Conservation (phyloP, 164 flowering plant genomes). For the Liriodendron chinense region DNA sequence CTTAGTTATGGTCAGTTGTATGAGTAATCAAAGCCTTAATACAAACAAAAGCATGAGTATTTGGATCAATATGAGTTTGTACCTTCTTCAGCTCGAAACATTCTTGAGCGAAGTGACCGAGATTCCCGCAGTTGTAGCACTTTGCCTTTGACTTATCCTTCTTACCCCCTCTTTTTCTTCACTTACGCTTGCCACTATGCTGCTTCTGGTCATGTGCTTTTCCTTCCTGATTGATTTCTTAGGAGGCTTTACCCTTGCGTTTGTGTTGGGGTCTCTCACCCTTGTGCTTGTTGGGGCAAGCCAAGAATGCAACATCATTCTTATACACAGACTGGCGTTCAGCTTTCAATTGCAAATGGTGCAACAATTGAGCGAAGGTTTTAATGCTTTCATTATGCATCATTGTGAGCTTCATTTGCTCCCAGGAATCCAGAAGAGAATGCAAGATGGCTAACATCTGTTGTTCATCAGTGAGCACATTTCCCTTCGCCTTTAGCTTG, state of each 20-base stretch:
- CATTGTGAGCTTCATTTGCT: background rate
- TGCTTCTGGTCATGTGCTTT: too few species aligned
- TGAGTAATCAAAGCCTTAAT: conserved; percentile 6
- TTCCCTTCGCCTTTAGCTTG: background rate
- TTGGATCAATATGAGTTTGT: background rate
- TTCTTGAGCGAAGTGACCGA: conserved; percentile 9
- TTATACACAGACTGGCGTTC: background rate
- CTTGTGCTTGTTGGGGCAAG: too few species aligned
- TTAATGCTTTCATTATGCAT: conserved; percentile 11
- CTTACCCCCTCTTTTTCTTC: background rate
- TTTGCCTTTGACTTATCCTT: background rate
- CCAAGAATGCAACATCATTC: too few species aligned
- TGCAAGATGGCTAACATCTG: background rate
- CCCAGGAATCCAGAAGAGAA: background rate
- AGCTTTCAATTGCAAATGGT: background rate
- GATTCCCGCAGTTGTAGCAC: conserved; percentile 6
- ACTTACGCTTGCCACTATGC: background rate
- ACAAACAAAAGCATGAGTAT: background rate
- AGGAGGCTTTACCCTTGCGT: too few species aligned
- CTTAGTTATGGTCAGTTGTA: too few species aligned
- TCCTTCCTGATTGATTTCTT: too few species aligned
- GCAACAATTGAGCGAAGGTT: background rate
- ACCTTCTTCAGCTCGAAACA: conserved; percentile 8
- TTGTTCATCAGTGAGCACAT: conserved; percentile 7
- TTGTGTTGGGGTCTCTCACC: too few species aligned